These are phyloP conservation scores for Phytomonas sp. DNA, from an alignment of 208 protist genomes.

Conservation along the genomic window DNA sequence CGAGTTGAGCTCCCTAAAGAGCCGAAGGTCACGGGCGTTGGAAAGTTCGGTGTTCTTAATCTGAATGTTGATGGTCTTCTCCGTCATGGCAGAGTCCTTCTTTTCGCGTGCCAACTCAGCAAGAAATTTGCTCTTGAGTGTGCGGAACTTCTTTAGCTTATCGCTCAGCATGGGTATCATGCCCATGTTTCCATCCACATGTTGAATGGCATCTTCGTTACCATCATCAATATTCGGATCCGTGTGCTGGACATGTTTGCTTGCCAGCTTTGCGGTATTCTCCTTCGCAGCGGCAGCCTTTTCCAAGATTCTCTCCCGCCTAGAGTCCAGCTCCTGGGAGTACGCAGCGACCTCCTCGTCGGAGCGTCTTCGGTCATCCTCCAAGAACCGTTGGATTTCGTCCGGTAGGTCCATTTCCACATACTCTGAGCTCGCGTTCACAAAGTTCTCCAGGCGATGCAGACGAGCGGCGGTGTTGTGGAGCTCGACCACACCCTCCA, in stretches of 20 bases:
- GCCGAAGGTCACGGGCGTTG: conserved; percentile 51
- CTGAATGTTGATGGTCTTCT: conserved; percentile 26
- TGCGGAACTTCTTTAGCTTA: conserved; percentile 53
- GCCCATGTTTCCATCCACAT: conserved; percentile 31
- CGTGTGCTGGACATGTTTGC: conserved; percentile 16
- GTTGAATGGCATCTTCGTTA: conserved; percentile 26
- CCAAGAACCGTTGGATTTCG: conserved; percentile 44
- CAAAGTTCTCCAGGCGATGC: conserved; percentile 63
- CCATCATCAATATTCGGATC: conserved; percentile 24
- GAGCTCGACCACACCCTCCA: conserved; percentile 31
- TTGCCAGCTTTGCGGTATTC: conserved; percentile 18
- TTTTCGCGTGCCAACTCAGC: conserved; percentile 37
- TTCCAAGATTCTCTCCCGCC: conserved; percentile 34
- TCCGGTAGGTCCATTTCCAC: conserved; percentile 32
- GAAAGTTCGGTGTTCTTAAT: conserved; percentile 41
- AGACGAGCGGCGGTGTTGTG: conserved; percentile 62
- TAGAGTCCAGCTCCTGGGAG: conserved; percentile 50
- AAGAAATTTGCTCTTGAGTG: conserved; percentile 57
- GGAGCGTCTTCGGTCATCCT: conserved; percentile 41
- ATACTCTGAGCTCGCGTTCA: conserved; percentile 24
- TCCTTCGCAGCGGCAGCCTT: conserved; percentile 32
- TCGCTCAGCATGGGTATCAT: conserved; percentile 21
- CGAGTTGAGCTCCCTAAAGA: conserved; percentile 56
- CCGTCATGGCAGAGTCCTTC: conserved; percentile 25
- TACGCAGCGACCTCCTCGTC: conserved; percentile 65